Conservation (phyloP, 2,329 filamentous ascomycete species). For the Colletotrichum spinosum region DNA sequence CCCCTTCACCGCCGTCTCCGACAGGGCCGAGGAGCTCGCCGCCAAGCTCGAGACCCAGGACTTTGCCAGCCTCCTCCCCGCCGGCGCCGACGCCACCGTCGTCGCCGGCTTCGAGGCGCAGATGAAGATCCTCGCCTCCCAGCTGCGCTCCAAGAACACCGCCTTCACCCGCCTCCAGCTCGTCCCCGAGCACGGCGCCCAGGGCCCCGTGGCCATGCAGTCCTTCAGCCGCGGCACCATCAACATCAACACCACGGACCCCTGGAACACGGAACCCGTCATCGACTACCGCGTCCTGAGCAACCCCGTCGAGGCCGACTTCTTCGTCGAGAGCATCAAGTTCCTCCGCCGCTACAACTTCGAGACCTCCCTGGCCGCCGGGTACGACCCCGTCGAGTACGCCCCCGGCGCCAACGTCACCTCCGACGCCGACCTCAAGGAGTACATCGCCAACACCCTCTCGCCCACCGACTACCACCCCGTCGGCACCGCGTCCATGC, state of each 20-base stretch:
- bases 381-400: slow-evolving; percentile 47
- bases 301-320: slow-evolving; percentile 52
- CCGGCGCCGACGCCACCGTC: slow-evolving; percentile 46
- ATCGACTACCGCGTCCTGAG: slow-evolving; percentile 53
- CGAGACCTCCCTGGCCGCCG: slow-evolving; percentile 49
- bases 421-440: slow-evolving; percentile 47
- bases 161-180: slow-evolving; percentile 47
- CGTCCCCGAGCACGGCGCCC: slow-evolving; percentile 38
- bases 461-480: slow-evolving; percentile 54
- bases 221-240: slow-evolving; percentile 51
- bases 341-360: slow-evolving; percentile 51
- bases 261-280: slow-evolving; percentile 47
- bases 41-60: slow-evolving; percentile 46
- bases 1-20: slow-evolving; percentile 48
- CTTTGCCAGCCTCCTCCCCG: slow-evolving; percentile 46
- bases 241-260: slow-evolving; percentile 52
- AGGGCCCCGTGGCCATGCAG: slow-evolving; percentile 45
- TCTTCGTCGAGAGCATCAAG: slow-evolving; percentile 51
- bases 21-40: slow-evolving; percentile 47
- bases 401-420: slow-evolving; percentile 46
- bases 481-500: slow-evolving; percentile 61
- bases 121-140: slow-evolving; percentile 49
- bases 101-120: slow-evolving; percentile 51
- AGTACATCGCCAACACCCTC: slow-evolving; percentile 37
- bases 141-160: slow-evolving; percentile 49